Evolutionary conservation across 2,329 filamentous ascomycete genomes (phyloP).

Genomic region (Talaromyces islandicus): DNA sequence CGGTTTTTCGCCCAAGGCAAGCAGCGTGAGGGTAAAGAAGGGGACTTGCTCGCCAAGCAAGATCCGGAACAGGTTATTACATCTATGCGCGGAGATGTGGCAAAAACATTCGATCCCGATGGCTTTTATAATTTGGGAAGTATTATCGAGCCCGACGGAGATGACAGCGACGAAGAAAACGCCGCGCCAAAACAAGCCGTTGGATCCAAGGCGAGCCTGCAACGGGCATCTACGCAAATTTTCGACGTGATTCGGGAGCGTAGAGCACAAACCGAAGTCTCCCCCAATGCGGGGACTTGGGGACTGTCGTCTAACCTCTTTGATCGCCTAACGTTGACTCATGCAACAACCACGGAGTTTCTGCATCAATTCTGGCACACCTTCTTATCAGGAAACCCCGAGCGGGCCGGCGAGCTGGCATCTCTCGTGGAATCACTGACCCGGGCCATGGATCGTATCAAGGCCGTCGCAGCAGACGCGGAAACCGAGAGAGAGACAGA

Average conservation of each 20-base stretch:
- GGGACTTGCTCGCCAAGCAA: constrained; percentile 61
- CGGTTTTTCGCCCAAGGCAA: constrained; percentile 63
- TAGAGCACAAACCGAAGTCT: constrained; percentile 40
- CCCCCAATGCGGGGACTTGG: constrained; percentile 29
- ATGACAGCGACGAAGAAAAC: constrained; percentile 49
- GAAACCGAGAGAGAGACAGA: constrained; percentile 65
- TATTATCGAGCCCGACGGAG: constrained; percentile 46
- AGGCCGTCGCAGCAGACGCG: constrained; percentile 72
- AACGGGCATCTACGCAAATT: constrained; percentile 52
- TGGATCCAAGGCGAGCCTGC: constrained; percentile 62
- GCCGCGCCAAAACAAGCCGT: constrained; percentile 49
- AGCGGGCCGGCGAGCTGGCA: constrained; percentile 71
- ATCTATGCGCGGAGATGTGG: constrained; percentile 58
- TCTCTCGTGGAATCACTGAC: constrained; percentile 77
- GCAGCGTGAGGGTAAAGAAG: constrained; percentile 26
- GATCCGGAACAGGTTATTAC: constrained; percentile 63
- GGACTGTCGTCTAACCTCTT: constrained; percentile 49
- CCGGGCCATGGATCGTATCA: constrained; percentile 70
- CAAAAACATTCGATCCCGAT: constrained; percentile 40
- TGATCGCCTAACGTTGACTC: constrained; percentile 65
- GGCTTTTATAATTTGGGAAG: constrained; percentile 64
- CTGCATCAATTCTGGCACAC: constrained; percentile 95
- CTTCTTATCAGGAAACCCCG: constrained; percentile 80
- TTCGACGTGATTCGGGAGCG: constrained; percentile 53
- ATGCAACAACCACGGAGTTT: constrained; percentile 91